phyloP scores from a whole-genome alignment of 2,329 filamentous ascomycete genomes.

The Nannizziopsis barbatae region DNA sequence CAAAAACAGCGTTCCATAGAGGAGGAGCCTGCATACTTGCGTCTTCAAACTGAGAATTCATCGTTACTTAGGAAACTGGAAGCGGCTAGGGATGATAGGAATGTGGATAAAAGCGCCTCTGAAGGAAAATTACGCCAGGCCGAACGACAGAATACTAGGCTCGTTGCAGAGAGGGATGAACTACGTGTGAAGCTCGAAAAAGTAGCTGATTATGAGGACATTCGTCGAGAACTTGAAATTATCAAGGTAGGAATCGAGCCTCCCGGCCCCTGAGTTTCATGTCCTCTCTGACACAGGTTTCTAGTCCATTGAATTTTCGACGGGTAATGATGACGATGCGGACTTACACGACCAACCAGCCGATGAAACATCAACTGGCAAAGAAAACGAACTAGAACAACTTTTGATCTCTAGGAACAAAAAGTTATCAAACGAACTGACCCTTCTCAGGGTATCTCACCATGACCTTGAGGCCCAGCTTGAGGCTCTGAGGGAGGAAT shows the following conservation, averaged over 20 bases:
- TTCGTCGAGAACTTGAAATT: slow-evolving; percentile 91
- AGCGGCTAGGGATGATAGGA: slow-evolving; percentile 68
- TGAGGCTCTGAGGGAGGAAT: slow-evolving; percentile 68
- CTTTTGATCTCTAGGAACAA: slow-evolving; percentile 88
- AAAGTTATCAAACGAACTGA: slow-evolving; percentile 88
- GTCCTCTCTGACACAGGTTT: slow-evolving; percentile 10
- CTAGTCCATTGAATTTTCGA: slow-evolving; percentile 86
- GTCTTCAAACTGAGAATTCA: slow-evolving; percentile 84
- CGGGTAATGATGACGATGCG: slow-evolving; percentile 68
- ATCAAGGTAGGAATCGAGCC: slow-evolving; percentile 50
- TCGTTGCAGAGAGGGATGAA: slow-evolving; percentile 69
- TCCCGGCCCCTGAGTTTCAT: neutral
- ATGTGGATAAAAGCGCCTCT: slow-evolving; percentile 63
- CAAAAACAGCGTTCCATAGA: slow-evolving; percentile 56
- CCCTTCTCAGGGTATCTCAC: slow-evolving; percentile 82
- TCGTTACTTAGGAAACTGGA: slow-evolving; percentile 83
- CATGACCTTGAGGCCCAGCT: slow-evolving; percentile 77
- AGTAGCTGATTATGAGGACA: slow-evolving; percentile 88
- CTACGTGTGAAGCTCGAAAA: slow-evolving; percentile 73
- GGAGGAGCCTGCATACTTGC: slow-evolving; percentile 80
- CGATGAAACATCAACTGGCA: slow-evolving; percentile 19
- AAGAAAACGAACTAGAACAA: slow-evolving; percentile 78
- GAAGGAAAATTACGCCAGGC: slow-evolving; percentile 65
- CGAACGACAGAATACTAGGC: slow-evolving; percentile 62
- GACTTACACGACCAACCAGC: slow-evolving; percentile 31